Evolutionary conservation across 768 basidiomycete genomes (phyloP), one percentile per base, ranked within the genome.

Genomic region (Trametes coccinea): DNA sequence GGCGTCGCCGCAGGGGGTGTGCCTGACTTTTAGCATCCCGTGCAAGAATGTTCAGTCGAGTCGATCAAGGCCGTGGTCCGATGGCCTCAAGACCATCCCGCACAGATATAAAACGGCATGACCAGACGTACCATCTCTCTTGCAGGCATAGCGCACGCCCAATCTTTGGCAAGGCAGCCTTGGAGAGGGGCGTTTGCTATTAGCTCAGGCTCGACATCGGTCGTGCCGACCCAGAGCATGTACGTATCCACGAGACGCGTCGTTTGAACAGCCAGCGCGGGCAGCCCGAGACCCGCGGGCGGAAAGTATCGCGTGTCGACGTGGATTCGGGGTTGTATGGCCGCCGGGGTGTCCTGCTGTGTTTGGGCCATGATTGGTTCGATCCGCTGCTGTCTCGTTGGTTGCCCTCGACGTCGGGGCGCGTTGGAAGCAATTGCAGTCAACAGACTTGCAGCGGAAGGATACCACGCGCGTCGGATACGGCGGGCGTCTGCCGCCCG

Each of bases 141-240:
- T 16, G 82, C 73, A 27, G 91, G 90, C 89, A 92, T 91, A 33
- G 87, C 91, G 69, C 86, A 90, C 27, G 88, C 89, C 92, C 92
- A 93, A 67, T 94, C 92, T 60, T 76, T 80, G 68, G 83, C 83
- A 56, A 93, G 75, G 46, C 72, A 77, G 29, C 92, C 92, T 40
- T 76, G 75, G 44, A 74, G 71, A 0, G 82, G 75, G n/a, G 84
- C 84, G 56, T 76, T 78, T 53, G 76, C 71, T 51, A 72, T 59
- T 31, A 76, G 77, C 43, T 83, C 80, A 22, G 82, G 74, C 45
- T 71, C 50, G 43, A 75, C 76, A 30, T 83, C 81, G 17, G 84
- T 85, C n/a, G 74, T 77, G 1, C 91, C 90, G 34, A 88, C 77
- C 92, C 92, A 93, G 53, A 93, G 68, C 90, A 93, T 92, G 74